Percentiles rank a stretch among this genome's conserved stretches.
Conservation (phyloP, 2,329 filamentous ascomycete species). For the Beauveria caledonica region DNA sequence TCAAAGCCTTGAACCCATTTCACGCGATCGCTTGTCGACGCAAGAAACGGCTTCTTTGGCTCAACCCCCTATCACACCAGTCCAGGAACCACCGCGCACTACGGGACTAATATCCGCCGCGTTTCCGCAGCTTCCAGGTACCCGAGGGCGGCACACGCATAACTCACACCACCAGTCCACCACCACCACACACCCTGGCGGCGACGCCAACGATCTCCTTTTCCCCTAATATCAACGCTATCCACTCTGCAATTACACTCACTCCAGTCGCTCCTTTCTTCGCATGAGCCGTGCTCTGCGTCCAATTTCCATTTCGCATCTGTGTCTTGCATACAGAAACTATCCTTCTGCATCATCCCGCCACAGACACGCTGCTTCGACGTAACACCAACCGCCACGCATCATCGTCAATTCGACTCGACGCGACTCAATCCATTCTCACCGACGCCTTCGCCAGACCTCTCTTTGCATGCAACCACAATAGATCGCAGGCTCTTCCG, state of each 20-base stretch:
- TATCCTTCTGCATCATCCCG: conserved; percentile 3
- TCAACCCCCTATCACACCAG: not conserved
- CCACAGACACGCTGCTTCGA: conserved; percentile 3
- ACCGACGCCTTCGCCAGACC: not conserved
- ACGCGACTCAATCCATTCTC: conserved; percentile 2
- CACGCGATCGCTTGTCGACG: not conserved
- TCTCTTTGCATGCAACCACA: conserved; percentile 9
- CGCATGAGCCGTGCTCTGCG: conserved; percentile 12
- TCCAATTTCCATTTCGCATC: conserved; percentile 18
- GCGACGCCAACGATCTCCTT: conserved; percentile 23
- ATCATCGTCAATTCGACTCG: not conserved
- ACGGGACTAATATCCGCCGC: not conserved
- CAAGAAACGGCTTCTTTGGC: not conserved
- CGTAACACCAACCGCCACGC: not conserved
- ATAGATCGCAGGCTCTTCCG: conserved; percentile 7
- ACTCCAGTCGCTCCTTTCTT: conserved; percentile 33
- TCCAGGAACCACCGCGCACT: not conserved
- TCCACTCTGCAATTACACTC: conserved; percentile 31
- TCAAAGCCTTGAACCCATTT: not conserved
- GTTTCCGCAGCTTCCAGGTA: conserved; percentile 3
- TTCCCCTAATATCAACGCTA: conserved; percentile 29
- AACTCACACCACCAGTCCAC: conserved; percentile 1
- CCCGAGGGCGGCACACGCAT: conserved; percentile 4
- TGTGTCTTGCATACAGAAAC: conserved; percentile 10
- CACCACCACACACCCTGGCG: conserved; percentile 5